These are phyloP conservation scores for Gaeumannomyces sp. DNA, from an alignment of 2,329 filamentous ascomycete genomes.

Conservation along the genomic window DNA sequence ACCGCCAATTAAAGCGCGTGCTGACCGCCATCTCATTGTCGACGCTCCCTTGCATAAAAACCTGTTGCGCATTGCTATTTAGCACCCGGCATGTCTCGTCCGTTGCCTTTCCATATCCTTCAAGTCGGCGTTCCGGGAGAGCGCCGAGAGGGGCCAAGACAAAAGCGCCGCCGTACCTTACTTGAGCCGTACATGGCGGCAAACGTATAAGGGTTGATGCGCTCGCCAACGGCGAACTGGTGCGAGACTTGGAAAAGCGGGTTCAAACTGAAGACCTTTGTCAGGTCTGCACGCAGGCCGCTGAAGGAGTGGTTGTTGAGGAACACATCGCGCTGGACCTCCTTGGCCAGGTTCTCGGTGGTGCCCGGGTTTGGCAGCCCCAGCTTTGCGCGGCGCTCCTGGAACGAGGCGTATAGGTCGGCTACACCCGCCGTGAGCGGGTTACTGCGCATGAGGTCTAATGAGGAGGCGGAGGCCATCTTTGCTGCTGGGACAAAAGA, in stretches of 20 bases:
- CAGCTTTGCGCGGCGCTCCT: conserved; percentile 78
- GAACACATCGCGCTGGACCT: conserved; percentile 94
- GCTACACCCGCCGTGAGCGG: conserved; percentile 61
- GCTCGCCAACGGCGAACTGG: conserved; percentile 91
- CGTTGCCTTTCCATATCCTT: background rate
- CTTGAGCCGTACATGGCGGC: conserved; percentile 88
- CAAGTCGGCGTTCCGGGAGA: too few species aligned
- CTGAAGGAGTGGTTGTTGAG: conserved; percentile 96
- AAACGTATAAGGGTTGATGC: conserved; percentile 90
- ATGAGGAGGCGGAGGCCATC: conserved; percentile 38
- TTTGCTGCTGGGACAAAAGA: conserved; percentile 20
- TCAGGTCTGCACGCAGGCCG: conserved; percentile 90
- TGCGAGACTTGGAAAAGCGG: conserved; percentile 97
- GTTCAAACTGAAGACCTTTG: conserved; percentile 89
- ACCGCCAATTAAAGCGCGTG: conserved; percentile 89
- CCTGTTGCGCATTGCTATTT: conserved; percentile 40
- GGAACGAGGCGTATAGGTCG: conserved; percentile 76
- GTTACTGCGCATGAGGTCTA: conserved; percentile 60
- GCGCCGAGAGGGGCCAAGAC: conserved; percentile 1
- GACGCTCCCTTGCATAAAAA: conserved; percentile 92
- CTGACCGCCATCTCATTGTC: conserved; percentile 87
- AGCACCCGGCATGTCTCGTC: background rate
- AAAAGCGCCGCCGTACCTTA: conserved; percentile 57
- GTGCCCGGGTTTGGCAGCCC: conserved; percentile 89
- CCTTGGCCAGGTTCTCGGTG: conserved; percentile 75